phyloP scores from a whole-genome alignment of 352 stramenopile species.

The Pythium aphanidermatum region DNA sequence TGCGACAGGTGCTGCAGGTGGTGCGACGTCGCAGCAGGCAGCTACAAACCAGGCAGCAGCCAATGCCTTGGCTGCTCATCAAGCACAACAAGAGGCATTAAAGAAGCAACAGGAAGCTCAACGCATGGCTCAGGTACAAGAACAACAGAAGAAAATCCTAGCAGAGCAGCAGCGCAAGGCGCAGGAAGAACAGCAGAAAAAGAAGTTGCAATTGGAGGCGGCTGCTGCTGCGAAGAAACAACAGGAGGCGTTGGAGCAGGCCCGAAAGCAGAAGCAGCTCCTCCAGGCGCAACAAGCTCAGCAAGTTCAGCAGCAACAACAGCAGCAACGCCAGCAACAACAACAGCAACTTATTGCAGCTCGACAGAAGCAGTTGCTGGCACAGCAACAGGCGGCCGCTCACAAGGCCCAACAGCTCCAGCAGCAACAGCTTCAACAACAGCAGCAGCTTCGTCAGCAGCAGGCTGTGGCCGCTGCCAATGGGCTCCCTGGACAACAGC shows the following conservation, averaged over 20 bases:
- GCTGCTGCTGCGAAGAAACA: constrained; percentile 46
- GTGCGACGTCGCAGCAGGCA: constrained; percentile 15
- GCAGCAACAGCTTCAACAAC: constrained; percentile 8
- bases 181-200: constrained; percentile 66
- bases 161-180: constrained; percentile 56
- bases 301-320: constrained; percentile 23
- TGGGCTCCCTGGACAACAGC: constrained; percentile 1
- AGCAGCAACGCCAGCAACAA: constrained; percentile 23
- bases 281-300: constrained; percentile 38
- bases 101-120: constrained; percentile 70
- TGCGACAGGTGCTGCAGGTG: constrained; percentile 10
- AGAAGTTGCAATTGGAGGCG: constrained; percentile 51
- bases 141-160: constrained; percentile 67
- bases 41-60: constrained; percentile 16
- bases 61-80: constrained; percentile 10
- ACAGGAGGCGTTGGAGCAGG: constrained; percentile 51
- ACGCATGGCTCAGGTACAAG: constrained; percentile 41
- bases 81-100: constrained; percentile 37
- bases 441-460: constrained; percentile 8
- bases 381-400: constrained; percentile 27
- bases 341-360: constrained; percentile 14
- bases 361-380: constrained; percentile 34
- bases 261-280: constrained; percentile 63
- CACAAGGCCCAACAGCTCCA: too few species aligned
- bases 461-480: constrained; percentile 9